phyloP scores from a whole-genome alignment of 2,329 filamentous ascomycete species.

The Aspergillus piperis region DNA sequence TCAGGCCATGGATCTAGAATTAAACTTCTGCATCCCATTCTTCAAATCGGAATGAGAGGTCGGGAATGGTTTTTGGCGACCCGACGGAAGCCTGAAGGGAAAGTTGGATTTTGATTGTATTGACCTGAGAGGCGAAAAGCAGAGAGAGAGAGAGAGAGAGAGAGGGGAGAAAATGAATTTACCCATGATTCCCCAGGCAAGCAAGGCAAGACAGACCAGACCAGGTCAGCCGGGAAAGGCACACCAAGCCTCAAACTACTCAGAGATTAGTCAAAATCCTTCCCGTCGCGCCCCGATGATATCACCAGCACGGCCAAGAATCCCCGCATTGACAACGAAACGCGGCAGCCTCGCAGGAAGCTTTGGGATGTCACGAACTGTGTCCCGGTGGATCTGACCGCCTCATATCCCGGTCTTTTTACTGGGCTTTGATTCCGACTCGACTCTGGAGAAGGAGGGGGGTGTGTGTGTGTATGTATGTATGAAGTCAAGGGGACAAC shows the following conservation, averaged over 20 bases:
- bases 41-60: background rate
- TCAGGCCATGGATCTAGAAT: slow-evolving; percentile 8
- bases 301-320: slow-evolving; percentile 8
- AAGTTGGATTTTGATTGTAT: background rate
- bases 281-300: slow-evolving; percentile 6
- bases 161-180: background rate
- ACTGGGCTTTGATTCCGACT: background rate
- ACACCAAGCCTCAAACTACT: background rate
- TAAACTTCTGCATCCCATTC: slow-evolving; percentile 3
- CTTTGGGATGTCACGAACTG: slow-evolving; percentile 1
- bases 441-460: background rate
- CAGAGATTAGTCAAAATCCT: slow-evolving; percentile 2
- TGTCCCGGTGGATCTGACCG: background rate
- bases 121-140: background rate
- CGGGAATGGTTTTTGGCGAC: background rate
- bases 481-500: slow-evolving; percentile 1
- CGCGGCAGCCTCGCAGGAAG: background rate
- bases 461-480: too few relatives aligned
- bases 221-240: slow-evolving; percentile 2
- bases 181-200: background rate
- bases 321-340: slow-evolving; percentile 7
- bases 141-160: background rate
- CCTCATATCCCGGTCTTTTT: background rate
- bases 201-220: background rate
- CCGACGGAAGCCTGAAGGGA: background rate